Base-by-base conservation (phyloP, 2,329 filamentous ascomycete genomes). In the Aspergillus sp. region DNA sequence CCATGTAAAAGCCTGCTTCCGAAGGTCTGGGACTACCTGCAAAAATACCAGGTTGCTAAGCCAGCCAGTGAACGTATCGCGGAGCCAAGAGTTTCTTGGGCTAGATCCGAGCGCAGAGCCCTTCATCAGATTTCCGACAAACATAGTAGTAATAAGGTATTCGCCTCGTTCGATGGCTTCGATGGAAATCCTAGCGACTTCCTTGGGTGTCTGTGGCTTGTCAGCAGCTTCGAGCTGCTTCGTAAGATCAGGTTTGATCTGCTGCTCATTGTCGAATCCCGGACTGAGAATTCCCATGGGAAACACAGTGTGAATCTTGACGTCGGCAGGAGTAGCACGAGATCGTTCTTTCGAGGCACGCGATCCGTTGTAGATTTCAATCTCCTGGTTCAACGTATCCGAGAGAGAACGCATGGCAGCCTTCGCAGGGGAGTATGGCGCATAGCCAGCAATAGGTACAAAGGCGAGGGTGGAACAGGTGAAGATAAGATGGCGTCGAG, bases 221-320 rank as follows among this genome's bases (percentile, higher is more conserved):
- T 99, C 95, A n/a, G 84, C 83, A 64, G 90, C 86, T 75, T 98
- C 95, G 46, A 98, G 77, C 52, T 88, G 81, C 64, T 86, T 83
- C 3, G 93, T 96, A 50, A 97, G 82, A 5, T 82, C 85, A 7
- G 93, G 93, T 76, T 98, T 98, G 27, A 84, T 84, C 66, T 79
- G 75, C 68, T 96, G 88, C 77, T 98, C 93, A 17, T 84, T 80
- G 59, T 88, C 87, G 52, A 88, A 83, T 0, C 93, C 92, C 0
- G 91, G 87, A 6, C 84, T 88, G 14, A 86, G 80, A 62, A 99
- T 98, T 3, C 89, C 91, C 53, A 90, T 93, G 0, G 95, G 95
- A 67, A 87, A 90, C 12, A 98, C 85, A 43, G 91, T 84, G 68
- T 96, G 91, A 19, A 97, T 81, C 66, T 89, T 86, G 54, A 98